Evolutionary conservation across 257 asterid species (phyloP).

Genomic region (Nicotiana obtusifolia): DNA sequence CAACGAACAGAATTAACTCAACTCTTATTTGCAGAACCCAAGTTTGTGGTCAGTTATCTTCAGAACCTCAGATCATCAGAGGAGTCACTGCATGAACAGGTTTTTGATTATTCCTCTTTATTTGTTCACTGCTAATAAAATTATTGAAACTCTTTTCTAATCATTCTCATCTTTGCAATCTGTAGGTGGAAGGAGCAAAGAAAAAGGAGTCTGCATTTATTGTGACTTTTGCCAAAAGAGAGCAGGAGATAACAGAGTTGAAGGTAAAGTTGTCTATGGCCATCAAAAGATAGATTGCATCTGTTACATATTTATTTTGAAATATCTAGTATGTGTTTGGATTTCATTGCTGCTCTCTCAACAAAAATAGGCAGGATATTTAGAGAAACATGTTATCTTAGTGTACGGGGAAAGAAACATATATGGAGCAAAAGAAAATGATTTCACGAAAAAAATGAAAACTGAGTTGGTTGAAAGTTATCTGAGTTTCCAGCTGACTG

Average conservation of each 20-base stretch:
- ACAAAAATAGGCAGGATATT: background rate
- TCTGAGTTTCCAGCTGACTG: background rate
- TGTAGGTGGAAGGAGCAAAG: conserved; percentile 85
- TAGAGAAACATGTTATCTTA: background rate
- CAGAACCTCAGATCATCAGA: conserved; percentile 83
- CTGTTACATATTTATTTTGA: background rate
- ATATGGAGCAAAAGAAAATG: background rate
- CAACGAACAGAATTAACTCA: conserved; percentile 3
- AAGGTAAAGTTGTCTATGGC: conserved; percentile 44
- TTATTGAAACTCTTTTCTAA: background rate
- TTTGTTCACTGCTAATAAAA: background rate
- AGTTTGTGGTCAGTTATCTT: conserved; percentile 51
- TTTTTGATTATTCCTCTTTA: conserved; percentile 16
- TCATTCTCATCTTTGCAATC: conserved; percentile 18
- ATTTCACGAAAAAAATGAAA: background rate
- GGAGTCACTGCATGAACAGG: conserved; percentile 92
- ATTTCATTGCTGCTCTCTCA: background rate
- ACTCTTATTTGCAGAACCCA: conserved; percentile 47
- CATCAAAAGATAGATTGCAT: background rate
- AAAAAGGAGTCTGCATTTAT: conserved; percentile 96
- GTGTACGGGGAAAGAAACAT: background rate
- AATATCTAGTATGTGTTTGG: background rate
- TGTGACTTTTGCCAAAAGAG: conserved; percentile 93
- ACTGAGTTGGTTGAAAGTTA: background rate
- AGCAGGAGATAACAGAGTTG: conserved; percentile 98